Evolutionary conservation across 345 rosid species (phyloP).

Genomic region (Nephelium lappaceum): DNA sequence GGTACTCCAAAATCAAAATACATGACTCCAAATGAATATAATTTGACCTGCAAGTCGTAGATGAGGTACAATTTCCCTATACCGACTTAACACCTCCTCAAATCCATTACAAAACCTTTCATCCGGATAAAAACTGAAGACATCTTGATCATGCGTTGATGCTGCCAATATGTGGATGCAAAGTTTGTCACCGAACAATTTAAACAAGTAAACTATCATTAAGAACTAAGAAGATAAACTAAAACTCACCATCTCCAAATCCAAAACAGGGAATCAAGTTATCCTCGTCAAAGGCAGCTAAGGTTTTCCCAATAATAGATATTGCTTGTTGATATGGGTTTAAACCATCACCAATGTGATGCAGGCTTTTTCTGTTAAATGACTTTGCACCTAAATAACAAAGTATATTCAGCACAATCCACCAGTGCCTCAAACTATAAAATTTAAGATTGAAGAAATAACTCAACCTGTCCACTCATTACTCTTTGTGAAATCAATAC

Average conservation of each 20-base stretch:
- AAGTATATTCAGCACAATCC: slow-evolving; percentile 18
- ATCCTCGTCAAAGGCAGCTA: slow-evolving; percentile 88
- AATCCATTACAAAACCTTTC: slow-evolving; percentile 84
- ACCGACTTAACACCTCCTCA: slow-evolving; percentile 80
- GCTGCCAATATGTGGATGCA: slow-evolving; percentile 48
- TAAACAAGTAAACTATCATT: slow-evolving; percentile 1
- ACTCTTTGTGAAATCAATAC: slow-evolving; percentile 98
- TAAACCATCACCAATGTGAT: slow-evolving; percentile 56
- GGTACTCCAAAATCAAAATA: slow-evolving; percentile 5
- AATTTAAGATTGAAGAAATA: slow-evolving; percentile 26
- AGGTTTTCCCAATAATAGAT: slow-evolving; percentile 84
- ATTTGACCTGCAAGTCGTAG: slow-evolving; percentile 79
- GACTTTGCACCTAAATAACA: slow-evolving; percentile 65
- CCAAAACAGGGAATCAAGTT: slow-evolving; percentile 95
- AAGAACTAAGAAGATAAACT: neutral
- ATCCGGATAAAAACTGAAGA: slow-evolving; percentile 75
- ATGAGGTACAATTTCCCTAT: slow-evolving; percentile 80
- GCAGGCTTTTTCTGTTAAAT: slow-evolving; percentile 74
- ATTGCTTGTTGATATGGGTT: slow-evolving; percentile 97
- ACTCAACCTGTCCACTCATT: slow-evolving; percentile 93
- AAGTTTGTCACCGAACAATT: slow-evolving; percentile 17
- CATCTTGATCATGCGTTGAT: slow-evolving; percentile 93
- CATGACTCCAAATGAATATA: neutral
- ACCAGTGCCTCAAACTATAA: slow-evolving; percentile 9
- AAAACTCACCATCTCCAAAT: slow-evolving; percentile 86